Percentiles rank a stretch among this genome's conserved stretches.
Evolutionary conservation across 1,284 basidiomycete species (phyloP).

Genomic region (Cryptococcus maquisensis): DNA sequence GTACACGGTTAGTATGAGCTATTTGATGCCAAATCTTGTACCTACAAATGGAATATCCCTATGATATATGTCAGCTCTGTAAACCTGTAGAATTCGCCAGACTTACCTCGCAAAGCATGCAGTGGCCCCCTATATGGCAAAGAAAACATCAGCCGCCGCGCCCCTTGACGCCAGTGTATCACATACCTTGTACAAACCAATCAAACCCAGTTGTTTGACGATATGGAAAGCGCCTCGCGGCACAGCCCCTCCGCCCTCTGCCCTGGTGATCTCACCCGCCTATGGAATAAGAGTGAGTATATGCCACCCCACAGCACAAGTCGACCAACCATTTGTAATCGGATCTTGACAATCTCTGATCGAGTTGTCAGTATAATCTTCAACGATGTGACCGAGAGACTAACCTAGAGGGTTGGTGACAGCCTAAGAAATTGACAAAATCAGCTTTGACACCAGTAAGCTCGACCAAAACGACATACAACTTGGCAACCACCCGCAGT

Average conservation of each 20-base stretch:
- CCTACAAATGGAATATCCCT: slow-evolving; percentile 78
- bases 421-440: slow-evolving; percentile 55
- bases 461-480: slow-evolving; percentile 55
- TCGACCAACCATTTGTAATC: slow-evolving; percentile 76
- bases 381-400: slow-evolving; percentile 30
- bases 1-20: not conserved
- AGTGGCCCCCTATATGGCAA: slow-evolving; percentile 26
- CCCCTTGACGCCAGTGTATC: not conserved
- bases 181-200: slow-evolving; percentile 80
- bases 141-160: not conserved
- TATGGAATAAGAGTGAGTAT: slow-evolving; percentile 1
- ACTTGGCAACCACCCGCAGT: slow-evolving; percentile 96
- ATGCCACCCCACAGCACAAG: not conserved
- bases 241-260: slow-evolving; percentile 62
- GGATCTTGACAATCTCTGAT: slow-evolving; percentile 73
- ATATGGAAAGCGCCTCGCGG: slow-evolving; percentile 88
- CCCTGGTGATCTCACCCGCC: slow-evolving; percentile 78
- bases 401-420: slow-evolving; percentile 93
- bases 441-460: not conserved
- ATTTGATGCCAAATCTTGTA: slow-evolving; percentile 16
- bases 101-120: slow-evolving; percentile 39
- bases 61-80: not conserved
- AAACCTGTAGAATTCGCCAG: slow-evolving; percentile 49
- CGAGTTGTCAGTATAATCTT: not conserved
- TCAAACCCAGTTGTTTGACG: slow-evolving; percentile 81